These are phyloP conservation scores for Fusarium vanettenii DNA, from an alignment of 2,329 filamentous ascomycete species.

Conservation along the genomic window DNA sequence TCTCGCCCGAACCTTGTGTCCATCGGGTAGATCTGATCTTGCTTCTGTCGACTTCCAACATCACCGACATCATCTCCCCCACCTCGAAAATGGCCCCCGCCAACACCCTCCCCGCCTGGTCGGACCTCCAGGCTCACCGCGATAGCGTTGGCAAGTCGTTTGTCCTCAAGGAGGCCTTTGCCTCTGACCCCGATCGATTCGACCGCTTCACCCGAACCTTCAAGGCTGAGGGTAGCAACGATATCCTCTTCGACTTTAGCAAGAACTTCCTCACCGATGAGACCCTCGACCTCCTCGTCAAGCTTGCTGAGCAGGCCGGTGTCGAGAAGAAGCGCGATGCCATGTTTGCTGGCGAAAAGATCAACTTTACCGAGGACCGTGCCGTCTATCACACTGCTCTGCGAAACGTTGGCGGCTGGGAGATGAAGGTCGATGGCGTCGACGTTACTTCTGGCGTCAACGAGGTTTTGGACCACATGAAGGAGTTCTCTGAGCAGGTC, in stretches of 20 bases:
- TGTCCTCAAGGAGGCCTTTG: constrained; percentile 92
- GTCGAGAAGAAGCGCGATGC: constrained; percentile 94
- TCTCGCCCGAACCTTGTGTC: neutral
- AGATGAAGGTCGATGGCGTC: constrained; percentile 86
- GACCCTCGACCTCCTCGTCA: constrained; percentile 85
- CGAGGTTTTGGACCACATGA: constrained; percentile 94
- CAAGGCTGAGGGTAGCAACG: constrained; percentile 81
- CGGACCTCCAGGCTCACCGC: constrained; percentile 91
- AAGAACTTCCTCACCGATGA: constrained; percentile 99
- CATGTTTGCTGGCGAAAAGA: constrained; percentile 98
- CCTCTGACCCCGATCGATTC: constrained; percentile 89
- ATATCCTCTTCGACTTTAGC: constrained; percentile 98
- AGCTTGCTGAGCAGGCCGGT: constrained; percentile 91
- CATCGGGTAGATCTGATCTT: constrained; percentile 8
- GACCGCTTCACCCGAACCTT: constrained; percentile 90
- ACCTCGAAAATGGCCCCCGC: constrained; percentile 76
- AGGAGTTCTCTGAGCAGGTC: constrained; percentile 96
- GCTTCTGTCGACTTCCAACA: constrained; percentile 5
- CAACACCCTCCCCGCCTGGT: constrained; percentile 87
- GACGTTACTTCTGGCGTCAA: constrained; percentile 95
- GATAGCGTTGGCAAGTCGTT: constrained; percentile 87
- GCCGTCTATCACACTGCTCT: constrained; percentile 96
- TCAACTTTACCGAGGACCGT: constrained; percentile 98
- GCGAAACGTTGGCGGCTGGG: constrained; percentile 87
- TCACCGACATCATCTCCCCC: constrained; percentile 4